Conservation (phyloP, 192 early-diverging fungal species). For the Backusella westeae region DNA sequence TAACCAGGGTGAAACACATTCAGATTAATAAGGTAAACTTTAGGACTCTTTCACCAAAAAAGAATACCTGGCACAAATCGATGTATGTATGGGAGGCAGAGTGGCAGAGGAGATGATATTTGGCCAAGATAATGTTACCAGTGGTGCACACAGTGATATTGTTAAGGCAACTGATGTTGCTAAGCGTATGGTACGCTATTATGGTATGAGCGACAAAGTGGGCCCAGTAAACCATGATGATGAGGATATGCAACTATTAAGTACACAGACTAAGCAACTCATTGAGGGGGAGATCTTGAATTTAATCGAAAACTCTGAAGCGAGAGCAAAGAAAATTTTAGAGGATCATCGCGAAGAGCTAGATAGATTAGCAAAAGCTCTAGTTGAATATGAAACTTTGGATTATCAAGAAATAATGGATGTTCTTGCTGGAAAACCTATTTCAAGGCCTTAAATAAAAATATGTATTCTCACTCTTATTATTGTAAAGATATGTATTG, state of each 20-base stretch:
- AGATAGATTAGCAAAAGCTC: constrained; percentile 85
- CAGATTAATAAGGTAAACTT: constrained; percentile 2
- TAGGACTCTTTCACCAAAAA: constrained; percentile 69
- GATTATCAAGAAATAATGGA: constrained; percentile 82
- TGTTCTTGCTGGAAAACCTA: constrained; percentile 67
- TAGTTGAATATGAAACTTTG: constrained; percentile 95
- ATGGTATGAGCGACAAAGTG: constrained; percentile 95
- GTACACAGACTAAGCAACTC: constrained; percentile 68
- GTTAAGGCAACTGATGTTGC: constrained; percentile 87
- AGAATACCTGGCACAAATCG: constrained; percentile 85
- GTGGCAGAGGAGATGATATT: constrained; percentile 98
- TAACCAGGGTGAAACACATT: background rate
- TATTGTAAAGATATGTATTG: background rate
- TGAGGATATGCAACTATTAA: constrained; percentile 73
- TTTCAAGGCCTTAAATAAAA: constrained; percentile 43
- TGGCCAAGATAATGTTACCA: constrained; percentile 90
- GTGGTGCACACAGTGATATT: constrained; percentile 92
- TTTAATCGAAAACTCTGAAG: constrained; percentile 70
- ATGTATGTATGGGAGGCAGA: constrained; percentile 98
- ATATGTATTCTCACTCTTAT: background rate
- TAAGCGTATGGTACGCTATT: constrained; percentile 85
- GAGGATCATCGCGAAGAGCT: constrained; percentile 81
- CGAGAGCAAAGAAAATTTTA: constrained; percentile 70
- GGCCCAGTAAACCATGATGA: constrained; percentile 77
- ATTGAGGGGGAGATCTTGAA: constrained; percentile 87